These are phyloP conservation scores for Pulveroboletus sp. DNA, from an alignment of 768 basidiomycete genomes.

Conservation along the genomic window DNA sequence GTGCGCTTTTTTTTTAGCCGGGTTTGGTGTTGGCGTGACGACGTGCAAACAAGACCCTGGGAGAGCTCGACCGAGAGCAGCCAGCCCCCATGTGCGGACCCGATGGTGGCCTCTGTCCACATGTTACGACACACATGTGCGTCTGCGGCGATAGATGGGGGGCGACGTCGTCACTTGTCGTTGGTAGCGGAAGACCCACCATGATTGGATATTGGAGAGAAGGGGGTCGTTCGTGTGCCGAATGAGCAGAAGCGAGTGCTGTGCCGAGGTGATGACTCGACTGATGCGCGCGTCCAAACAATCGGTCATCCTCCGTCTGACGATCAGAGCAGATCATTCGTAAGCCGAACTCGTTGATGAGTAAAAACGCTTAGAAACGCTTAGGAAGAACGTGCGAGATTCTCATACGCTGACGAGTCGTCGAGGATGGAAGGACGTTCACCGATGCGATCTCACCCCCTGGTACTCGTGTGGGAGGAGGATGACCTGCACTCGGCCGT, in stretches of 20 bases:
- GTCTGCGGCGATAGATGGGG: slow-evolving; percentile 13
- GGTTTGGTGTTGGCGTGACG: neutral
- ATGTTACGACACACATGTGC: neutral
- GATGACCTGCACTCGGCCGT: neutral
- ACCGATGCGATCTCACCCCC: neutral
- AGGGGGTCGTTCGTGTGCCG: too few relatives aligned
- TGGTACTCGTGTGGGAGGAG: too few relatives aligned
- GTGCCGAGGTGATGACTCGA: slow-evolving; percentile 13
- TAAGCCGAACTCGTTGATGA: slow-evolving; percentile 1
- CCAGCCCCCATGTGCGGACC: slow-evolving; percentile 12
- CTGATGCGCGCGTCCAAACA: neutral
- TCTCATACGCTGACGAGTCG: neutral
- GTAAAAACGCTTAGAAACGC: slow-evolving; percentile 1
- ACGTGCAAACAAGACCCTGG: too few relatives aligned
- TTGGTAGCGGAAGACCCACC: too few relatives aligned
- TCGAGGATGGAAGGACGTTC: neutral
- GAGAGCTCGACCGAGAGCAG: neutral
- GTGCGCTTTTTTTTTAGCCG: neutral
- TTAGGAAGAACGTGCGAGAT: neutral
- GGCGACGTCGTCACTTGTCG: neutral
- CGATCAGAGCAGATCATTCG: slow-evolving; percentile 6
- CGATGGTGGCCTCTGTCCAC: neutral
- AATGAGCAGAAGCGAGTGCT: neutral
- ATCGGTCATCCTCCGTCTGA: slow-evolving; percentile 1
- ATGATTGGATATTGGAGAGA: too few relatives aligned